Evolutionary conservation across 2,329 filamentous ascomycete species (phyloP), one percentile per base, ranked within the genome.

Genomic region (Aspergillus ibericus): DNA sequence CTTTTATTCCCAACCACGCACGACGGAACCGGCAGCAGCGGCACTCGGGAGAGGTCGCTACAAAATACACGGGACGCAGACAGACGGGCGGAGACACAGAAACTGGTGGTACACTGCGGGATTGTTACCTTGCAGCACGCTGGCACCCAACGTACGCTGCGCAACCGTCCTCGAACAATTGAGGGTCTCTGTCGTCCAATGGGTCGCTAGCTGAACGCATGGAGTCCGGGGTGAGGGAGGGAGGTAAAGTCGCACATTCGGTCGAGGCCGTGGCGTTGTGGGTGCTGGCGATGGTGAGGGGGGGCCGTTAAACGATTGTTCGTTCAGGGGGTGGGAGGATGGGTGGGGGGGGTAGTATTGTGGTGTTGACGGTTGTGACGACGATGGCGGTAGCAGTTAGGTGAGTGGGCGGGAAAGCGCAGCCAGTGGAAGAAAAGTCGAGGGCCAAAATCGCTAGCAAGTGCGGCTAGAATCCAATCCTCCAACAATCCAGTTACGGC

Each of bases 201-300:
- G 63, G 61, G 57, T 64, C 64, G 67, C 68, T 73, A 73, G 66
- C 62, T 68, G 71, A 70, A 73, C 71, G 71, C 74, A 76, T 76
- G 73, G 74, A 73, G 73, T 72, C 66, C 66, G 67, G 59, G 60
- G 50, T 63, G 63, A 67, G 63, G 66, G 61, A 66, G 54, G 58
- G 63, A 56, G 54, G 56, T 68, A 63, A 55, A 66, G 67, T 73
- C 65, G 69, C 70, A 74, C 73, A 75, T 75, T 73, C 70, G 69
- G 68, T 73, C 68, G 65, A 71, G 61, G 56, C 58, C 58, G 59
- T 60, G 60, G 63, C 56, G 55, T 63, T 54, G 52, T 50, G 38
- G 56, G 60, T 59, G 53, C 46, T 53, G 55, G 42, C 61, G 53
- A 61, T 53, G 54, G 49, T 58, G 59, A 59, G 62, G 63, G 54